phyloP scores from a whole-genome alignment of 495 filamentous ascomycete species.

The Aspergillus ostianus region DNA sequence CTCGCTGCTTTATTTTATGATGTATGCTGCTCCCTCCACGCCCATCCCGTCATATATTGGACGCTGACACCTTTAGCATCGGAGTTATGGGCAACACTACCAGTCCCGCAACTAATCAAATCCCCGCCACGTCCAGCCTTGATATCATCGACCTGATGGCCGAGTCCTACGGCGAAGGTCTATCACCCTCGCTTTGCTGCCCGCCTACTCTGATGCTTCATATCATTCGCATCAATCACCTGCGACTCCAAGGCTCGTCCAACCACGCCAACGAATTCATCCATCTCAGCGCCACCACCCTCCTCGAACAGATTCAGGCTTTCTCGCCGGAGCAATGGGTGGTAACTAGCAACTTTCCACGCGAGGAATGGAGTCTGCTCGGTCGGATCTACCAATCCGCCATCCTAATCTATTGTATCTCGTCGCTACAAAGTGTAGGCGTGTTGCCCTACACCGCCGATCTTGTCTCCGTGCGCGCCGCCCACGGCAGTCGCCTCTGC shows the following conservation, averaged over 20 bases:
- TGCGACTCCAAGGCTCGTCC: slow-evolving; percentile 15
- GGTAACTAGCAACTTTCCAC: slow-evolving; percentile 16
- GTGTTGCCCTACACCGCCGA: slow-evolving; percentile 16
- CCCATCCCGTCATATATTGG: too few species aligned
- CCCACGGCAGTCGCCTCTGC: slow-evolving; percentile 7
- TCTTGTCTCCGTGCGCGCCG: slow-evolving; percentile 4
- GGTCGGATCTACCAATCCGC: slow-evolving; percentile 29
- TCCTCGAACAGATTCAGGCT: slow-evolving; percentile 19
- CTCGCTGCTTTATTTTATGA: slow-evolving; percentile 3
- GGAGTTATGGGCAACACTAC: slow-evolving; percentile 34
- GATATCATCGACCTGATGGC: slow-evolving; percentile 17
- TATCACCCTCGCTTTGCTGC: slow-evolving; percentile 4
- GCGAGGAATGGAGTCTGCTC: slow-evolving; percentile 27
- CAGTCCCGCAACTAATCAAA: slow-evolving; percentile 25
- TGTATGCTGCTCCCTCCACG: neutral
- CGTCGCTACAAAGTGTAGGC: slow-evolving; percentile 27
- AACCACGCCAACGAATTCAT: slow-evolving; percentile 14
- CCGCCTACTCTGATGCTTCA: slow-evolving; percentile 5
- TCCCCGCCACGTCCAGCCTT: slow-evolving; percentile 14
- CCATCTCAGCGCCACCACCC: slow-evolving; percentile 10
- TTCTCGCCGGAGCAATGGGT: slow-evolving; percentile 28
- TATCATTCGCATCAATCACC: slow-evolving; percentile 14
- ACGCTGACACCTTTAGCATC: slow-evolving; percentile 13
- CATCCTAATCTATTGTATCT: slow-evolving; percentile 30
- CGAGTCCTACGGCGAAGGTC: slow-evolving; percentile 15